Conservation (phyloP, 371 early-diverging fungal species). For the Paramicrosporidium saccamoebae region DNA sequence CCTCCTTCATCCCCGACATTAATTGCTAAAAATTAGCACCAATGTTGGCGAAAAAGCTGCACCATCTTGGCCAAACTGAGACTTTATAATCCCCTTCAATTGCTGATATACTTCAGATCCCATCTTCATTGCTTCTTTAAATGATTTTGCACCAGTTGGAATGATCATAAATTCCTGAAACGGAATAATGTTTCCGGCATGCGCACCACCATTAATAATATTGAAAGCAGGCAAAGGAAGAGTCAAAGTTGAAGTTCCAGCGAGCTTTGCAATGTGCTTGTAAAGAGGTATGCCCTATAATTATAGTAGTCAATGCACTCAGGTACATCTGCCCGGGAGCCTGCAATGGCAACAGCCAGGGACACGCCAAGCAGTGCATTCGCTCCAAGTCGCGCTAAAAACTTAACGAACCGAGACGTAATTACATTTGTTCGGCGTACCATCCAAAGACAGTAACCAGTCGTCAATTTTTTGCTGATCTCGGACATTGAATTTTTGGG, state of each 20-base stretch:
- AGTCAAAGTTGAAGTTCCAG: constrained; percentile 28
- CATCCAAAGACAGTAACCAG: constrained; percentile 62
- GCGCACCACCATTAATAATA: constrained; percentile 96
- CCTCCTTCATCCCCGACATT: constrained; percentile 99
- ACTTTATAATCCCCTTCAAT: constrained; percentile 76
- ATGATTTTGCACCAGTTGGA: constrained; percentile 69
- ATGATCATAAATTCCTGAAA: constrained; percentile 99
- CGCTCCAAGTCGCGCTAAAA: constrained; percentile 33
- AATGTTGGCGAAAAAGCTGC: constrained; percentile 1
- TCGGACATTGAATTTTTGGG: constrained; percentile 27
- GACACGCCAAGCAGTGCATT: constrained; percentile 95
- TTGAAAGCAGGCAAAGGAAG: constrained; percentile 94
- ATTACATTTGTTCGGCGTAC: constrained; percentile 74
- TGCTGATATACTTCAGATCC: constrained; percentile 83
- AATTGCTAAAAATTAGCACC: constrained; percentile 14
- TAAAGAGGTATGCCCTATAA: constrained; percentile 66
- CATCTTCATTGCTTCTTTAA: constrained; percentile 86
- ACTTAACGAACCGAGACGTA: constrained; percentile 5
- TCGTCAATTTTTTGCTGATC: constrained; percentile 69
- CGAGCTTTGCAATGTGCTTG: constrained; percentile 56
- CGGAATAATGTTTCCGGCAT: constrained; percentile 94
- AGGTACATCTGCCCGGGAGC: constrained; percentile 68
- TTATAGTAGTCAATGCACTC: too few relatives aligned
- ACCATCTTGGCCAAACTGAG: constrained; percentile 84
- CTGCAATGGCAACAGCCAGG: constrained; percentile 75